phyloP scores from a whole-genome alignment of 2,329 filamentous ascomycete species.

The Penicillium expansum region DNA sequence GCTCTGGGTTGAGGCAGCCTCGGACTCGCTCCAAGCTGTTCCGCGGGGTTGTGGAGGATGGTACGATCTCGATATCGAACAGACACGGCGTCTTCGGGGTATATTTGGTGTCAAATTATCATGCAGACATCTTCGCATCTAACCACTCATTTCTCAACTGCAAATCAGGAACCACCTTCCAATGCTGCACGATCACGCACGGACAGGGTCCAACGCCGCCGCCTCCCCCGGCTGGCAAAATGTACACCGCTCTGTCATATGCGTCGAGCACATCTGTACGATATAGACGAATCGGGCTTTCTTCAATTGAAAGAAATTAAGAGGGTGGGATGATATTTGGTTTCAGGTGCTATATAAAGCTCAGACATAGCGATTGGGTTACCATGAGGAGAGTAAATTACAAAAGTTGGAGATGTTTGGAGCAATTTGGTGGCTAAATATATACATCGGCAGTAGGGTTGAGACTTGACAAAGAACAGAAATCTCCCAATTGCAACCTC shows the following conservation, averaged over 20 bases:
- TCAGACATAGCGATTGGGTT: background rate
- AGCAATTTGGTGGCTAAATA: background rate
- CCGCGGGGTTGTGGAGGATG: slow-evolving; percentile 1
- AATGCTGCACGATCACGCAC: slow-evolving; percentile 3
- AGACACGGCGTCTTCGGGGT: background rate
- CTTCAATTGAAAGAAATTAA: background rate
- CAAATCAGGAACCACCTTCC: slow-evolving; percentile 3
- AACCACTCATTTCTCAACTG: background rate
- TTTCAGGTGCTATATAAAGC: no score
- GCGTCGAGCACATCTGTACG: background rate
- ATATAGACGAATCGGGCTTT: background rate
- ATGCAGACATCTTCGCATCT: background rate
- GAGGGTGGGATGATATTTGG: background rate
- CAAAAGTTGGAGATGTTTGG: background rate
- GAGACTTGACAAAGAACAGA: background rate
- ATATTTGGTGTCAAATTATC: background rate
- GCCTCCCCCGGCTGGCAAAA: slow-evolving; percentile 6
- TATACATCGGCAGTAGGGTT: background rate
- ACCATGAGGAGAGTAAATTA: background rate
- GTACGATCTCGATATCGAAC: background rate
- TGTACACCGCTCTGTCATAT: slow-evolving; percentile 2
- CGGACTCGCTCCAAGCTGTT: background rate
- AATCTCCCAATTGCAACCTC: background rate
- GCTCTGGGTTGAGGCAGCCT: background rate
- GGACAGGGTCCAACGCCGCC: slow-evolving; percentile 8